These are phyloP conservation scores for Haplosporangium sp. DNA, from an alignment of 371 early-diverging fungal species.

Conservation along the genomic window DNA sequence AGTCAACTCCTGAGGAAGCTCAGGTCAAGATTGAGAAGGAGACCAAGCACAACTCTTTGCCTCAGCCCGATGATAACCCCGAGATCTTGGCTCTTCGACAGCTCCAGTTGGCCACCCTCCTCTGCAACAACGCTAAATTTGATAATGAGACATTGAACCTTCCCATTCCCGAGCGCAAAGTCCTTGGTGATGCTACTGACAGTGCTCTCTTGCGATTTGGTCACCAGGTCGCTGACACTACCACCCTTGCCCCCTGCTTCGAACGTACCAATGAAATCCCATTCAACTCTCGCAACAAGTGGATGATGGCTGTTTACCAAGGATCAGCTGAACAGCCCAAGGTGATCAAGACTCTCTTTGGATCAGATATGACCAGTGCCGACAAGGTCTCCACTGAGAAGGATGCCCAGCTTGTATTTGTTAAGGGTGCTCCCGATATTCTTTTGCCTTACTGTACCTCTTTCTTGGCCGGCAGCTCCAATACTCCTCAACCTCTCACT, in stretches of 20 bases:
- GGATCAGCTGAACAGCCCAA: conserved; percentile 37
- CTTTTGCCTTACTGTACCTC: conserved; percentile 66
- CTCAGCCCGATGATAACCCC: conserved; percentile 32
- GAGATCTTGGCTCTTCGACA: conserved; percentile 51
- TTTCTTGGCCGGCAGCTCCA: conserved; percentile 60
- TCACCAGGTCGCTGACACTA: conserved; percentile 36
- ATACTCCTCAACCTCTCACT: conserved; percentile 58
- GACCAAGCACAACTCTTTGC: conserved; percentile 18
- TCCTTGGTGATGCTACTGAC: conserved; percentile 85
- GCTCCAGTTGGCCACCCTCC: conserved; percentile 64
- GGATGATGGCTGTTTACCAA: conserved; percentile 56
- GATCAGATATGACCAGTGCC: conserved; percentile 19
- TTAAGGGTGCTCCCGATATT: conserved; percentile 87
- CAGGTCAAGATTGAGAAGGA: conserved; percentile 31
- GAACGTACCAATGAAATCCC: conserved; percentile 58
- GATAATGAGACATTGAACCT: conserved; percentile 58
- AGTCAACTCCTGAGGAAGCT: conserved; percentile 49
- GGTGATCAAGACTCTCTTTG: conserved; percentile 55
- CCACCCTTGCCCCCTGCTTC: conserved; percentile 30
- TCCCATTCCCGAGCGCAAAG: conserved; percentile 65
- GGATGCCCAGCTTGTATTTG: conserved; percentile 55
- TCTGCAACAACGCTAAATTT: conserved; percentile 77
- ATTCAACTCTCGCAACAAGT: conserved; percentile 38
- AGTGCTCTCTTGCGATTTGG: conserved; percentile 80
- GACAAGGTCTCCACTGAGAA: conserved; percentile 27